Percentiles rank a stretch among this genome's conserved stretches.
Evolutionary conservation across 192 early-diverging fungal species (phyloP).

Genomic region (Obelidium mucronatum): DNA sequence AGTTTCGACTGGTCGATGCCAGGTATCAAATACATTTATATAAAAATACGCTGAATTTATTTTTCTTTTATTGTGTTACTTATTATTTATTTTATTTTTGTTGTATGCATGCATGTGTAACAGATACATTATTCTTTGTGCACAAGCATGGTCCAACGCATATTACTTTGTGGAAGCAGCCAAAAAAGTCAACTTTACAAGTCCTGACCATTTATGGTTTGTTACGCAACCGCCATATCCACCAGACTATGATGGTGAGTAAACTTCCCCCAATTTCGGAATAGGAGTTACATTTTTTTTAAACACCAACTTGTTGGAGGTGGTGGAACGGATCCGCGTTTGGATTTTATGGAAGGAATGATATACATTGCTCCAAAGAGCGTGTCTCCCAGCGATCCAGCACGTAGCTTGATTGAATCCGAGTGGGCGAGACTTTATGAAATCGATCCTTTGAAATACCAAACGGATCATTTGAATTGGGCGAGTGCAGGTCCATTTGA

Average conservation of each 20-base stretch:
- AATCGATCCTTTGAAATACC: not conserved
- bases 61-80: not conserved
- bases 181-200: not conserved
- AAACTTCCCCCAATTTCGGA: too few relatives aligned
- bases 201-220: not conserved
- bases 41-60: too few relatives aligned
- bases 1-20: not conserved
- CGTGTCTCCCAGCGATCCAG: not conserved
- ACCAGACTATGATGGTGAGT: not conserved
- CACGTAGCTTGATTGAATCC: not conserved
- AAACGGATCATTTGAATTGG: not conserved
- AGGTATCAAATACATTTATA: too few relatives aligned
- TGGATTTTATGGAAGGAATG: not conserved
- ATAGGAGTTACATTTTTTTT: too few relatives aligned
- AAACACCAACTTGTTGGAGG: too few relatives aligned
- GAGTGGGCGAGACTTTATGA: not conserved
- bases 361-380: not conserved
- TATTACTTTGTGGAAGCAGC: not conserved
- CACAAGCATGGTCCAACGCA: constrained; percentile 4
- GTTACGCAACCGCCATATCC: constrained; percentile 12
- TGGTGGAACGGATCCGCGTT: not conserved
- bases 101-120: not conserved
- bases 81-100: not conserved
- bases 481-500: constrained; percentile 1
- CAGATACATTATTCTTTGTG: constrained; percentile 17